Evolutionary conservation across 1,284 basidiomycete genomes (phyloP).

Genomic region (Paramarasmius palmivorus): DNA sequence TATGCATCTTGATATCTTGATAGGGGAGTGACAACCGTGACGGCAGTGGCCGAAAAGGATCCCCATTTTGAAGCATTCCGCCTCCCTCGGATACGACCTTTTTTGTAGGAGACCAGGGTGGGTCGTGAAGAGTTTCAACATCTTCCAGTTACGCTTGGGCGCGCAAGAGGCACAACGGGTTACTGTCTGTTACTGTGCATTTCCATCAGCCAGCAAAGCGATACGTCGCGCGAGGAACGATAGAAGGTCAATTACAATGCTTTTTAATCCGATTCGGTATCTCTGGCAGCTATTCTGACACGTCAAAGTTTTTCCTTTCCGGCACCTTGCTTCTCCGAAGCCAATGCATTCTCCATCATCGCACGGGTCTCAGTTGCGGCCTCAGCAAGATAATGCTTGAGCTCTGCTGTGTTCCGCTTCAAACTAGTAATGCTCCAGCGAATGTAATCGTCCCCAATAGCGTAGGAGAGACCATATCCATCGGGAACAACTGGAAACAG

Average conservation of each 20-base stretch:
- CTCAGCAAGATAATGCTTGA: constrained; percentile 75
- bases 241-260: too few species aligned
- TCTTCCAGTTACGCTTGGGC: too few species aligned
- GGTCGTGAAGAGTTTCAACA: too few species aligned
- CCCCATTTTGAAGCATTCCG: constrained; percentile 1
- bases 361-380: constrained; percentile 75
- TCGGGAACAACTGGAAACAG: constrained; percentile 73
- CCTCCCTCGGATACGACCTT: constrained; percentile 4
- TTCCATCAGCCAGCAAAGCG: too few species aligned
- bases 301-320: neutral
- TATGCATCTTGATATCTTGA: too few species aligned
- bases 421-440: constrained; percentile 92
- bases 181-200: too few species aligned
- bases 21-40: too few species aligned
- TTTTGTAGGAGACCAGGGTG: too few species aligned
- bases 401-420: constrained; percentile 62
- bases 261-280: too few species aligned
- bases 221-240: too few species aligned
- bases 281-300: neutral
- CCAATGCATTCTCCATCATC: constrained; percentile 73
- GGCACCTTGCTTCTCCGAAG: constrained; percentile 1
- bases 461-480: constrained; percentile 93
- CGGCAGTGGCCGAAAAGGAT: neutral
- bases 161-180: too few species aligned
- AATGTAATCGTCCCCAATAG: constrained; percentile 86